Evolutionary conservation across 2,329 filamentous ascomycete species (phyloP).

Genomic region (Drechslerella coelobrocha): DNA sequence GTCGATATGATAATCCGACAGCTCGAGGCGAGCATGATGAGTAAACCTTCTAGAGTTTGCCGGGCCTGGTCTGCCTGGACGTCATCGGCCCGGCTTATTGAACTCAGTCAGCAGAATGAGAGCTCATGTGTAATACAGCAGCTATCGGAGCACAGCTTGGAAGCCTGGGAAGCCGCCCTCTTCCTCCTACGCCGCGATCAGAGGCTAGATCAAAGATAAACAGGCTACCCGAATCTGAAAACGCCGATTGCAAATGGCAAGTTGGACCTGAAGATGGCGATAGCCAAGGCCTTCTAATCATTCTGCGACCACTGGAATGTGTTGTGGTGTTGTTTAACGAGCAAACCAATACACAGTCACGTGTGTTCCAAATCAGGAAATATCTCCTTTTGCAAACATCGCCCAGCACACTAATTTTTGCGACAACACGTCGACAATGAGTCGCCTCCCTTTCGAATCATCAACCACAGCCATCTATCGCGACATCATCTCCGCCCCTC

Average conservation of each 20-base stretch:
- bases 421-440: slow-evolving; percentile 22
- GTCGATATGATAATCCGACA: slow-evolving; percentile 40
- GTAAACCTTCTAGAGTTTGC: slow-evolving; percentile 22
- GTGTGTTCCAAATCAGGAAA: slow-evolving; percentile 10
- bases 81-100: slow-evolving; percentile 15
- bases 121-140: slow-evolving; percentile 42
- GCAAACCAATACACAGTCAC: slow-evolving; percentile 14
- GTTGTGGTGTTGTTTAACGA: slow-evolving; percentile 21
- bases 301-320: slow-evolving; percentile 17
- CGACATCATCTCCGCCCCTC: background rate
- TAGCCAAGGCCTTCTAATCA: too few species aligned
- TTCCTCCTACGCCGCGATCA: too few species aligned
- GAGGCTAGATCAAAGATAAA: too few species aligned
- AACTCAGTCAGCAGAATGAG: slow-evolving; percentile 36
- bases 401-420: slow-evolving; percentile 7
- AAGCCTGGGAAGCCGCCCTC: background rate
- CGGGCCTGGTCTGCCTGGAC: slow-evolving; percentile 3
- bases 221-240: too few species aligned
- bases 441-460: slow-evolving; percentile 33
- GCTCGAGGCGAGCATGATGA: slow-evolving; percentile 26
- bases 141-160: background rate
- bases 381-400: background rate
- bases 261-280: too few species aligned
- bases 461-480: background rate
- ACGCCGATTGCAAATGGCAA: too few species aligned